Base-by-base conservation (phyloP, 2,329 filamentous ascomycete species). In the Fusarium mexicanum region DNA sequence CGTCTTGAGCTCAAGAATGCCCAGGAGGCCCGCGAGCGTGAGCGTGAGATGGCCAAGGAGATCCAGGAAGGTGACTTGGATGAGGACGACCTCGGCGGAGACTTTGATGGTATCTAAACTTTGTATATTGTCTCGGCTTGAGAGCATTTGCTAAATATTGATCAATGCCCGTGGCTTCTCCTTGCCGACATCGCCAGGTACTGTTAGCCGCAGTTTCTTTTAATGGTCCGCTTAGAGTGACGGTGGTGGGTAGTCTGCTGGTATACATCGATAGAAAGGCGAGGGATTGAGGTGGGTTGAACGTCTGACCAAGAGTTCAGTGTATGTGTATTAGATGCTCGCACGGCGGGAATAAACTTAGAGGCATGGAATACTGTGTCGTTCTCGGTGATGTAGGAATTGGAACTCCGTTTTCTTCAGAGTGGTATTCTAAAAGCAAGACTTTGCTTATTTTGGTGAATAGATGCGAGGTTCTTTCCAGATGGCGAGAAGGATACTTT, bases 1-100 rank as follows among this genome's bases (percentile, higher is more conserved):
- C 91, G 96, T 24, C 88, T 98, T 64, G 96, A 99, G 85, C 89
- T 99, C 64, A 98, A 98, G 90, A 98, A 97, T 79, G 96, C 96
- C 1, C 96, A 98, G 84, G 97, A 99, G 85, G 96, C 96, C n/a
- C 90, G 96, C 58, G 96, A 99, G 83, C 90, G 96, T 26, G 96
- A 99, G 87, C 90, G 96, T 24, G 96, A 99, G 85, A 91, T 99
- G 88, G 96, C 95, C 73, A 98, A 98, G 88, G 96, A 99, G 87
- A 98, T 99, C 81, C 94, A 98, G 84, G 96, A 98, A 76, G 96
- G 96, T 26, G 96, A 99, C 80, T 89, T 98, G 83, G 96, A 98
- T 79, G 96, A 98, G 79, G 96, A 98, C 80, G 96, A 98, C 85
- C 92, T 97, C 54, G 95, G 94, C 61, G 96, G 95, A 66, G 96